phyloP scores from a whole-genome alignment of 176 grass and related monocot species.

The Cocos nucifera region DNA sequence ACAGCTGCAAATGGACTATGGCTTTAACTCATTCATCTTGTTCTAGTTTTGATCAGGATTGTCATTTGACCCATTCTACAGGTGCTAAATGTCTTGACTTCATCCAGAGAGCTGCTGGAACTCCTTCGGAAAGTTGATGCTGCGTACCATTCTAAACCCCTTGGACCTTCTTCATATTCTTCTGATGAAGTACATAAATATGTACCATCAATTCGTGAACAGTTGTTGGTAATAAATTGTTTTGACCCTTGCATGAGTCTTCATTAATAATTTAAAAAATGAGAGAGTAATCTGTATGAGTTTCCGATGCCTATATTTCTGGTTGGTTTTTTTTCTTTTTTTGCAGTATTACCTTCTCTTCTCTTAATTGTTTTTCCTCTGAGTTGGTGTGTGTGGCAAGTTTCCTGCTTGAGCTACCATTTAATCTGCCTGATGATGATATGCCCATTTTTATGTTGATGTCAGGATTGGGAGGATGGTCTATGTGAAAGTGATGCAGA shows the following conservation, averaged over 20 bases:
- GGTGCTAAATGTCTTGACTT: conserved; percentile 55
- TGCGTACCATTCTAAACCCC: conserved; percentile 37
- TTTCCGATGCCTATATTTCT: too few species aligned
- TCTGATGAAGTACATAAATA: conserved; percentile 53
- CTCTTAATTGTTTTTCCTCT: too few species aligned
- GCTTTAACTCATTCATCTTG: too few species aligned
- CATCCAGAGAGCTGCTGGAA: conserved; percentile 40
- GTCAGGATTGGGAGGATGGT: conserved; percentile 86
- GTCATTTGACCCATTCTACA: conserved; percentile 6
- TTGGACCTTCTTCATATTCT: conserved; percentile 24
- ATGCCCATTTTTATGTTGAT: neutral
- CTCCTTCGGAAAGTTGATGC: conserved; percentile 52
- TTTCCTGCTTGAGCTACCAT: too few species aligned
- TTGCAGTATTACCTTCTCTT: too few species aligned
- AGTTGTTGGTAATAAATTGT: conserved; percentile 43
- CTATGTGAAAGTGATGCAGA: conserved; percentile 59
- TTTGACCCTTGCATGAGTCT: neutral
- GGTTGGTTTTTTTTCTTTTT: too few species aligned
- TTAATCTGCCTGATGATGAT: too few species aligned
- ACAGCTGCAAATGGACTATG: too few species aligned
- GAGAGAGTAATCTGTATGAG: neutral
- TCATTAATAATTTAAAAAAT: neutral
- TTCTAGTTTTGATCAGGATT: too few species aligned
- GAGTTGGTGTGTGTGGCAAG: too few species aligned
- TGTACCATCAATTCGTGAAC: conserved; percentile 51